Evolutionary conservation across 2,329 filamentous ascomycete genomes (phyloP), one percentile per base, ranked within the genome.

Genomic region (Aureobasidium lini): DNA sequence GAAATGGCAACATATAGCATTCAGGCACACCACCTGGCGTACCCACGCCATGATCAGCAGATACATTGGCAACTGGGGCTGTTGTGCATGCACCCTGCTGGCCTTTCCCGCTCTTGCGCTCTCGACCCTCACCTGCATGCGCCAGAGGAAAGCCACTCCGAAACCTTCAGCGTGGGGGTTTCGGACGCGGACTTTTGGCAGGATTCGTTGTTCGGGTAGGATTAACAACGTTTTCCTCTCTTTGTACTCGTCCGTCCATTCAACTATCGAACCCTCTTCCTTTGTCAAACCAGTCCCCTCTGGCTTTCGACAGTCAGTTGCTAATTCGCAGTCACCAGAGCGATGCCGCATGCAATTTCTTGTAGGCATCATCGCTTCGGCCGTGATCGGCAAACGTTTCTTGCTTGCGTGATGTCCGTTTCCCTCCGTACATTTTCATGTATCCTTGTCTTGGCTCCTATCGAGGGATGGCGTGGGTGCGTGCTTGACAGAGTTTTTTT

Each of bases 401-500:
- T 42, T 58, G 54, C 54, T 58, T 58, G 54, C 54, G 54, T 58
- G 54, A 48, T 58, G 54, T 58, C 44, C 54, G 43, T 18, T 40
- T 48, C 31, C 31, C 39, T 57, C 54, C 36, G 54, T 58, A 16
- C 16, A n/a, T 31, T 47, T 57, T 47, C 40, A 57, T 57, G 53
- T 49, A 58, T 49, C 44, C 36, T 58, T 40, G 34, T 58, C 36
- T 58, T 48, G 54, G 54, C 44, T 48, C 37, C 44, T 42, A 23
- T 42, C 44, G 34, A 48, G 36, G 28, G 44, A 48, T 40, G 18
- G 36, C 15, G 29, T 42, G 44, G 44, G 54, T 23, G 18, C 43
- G 54, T 58, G 54, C 54, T 58, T 28, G 43, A 40, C 54, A 58
- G 54, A 58, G 54, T 58, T 58, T 58, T 48, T 18, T 49, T 58